Conservation (phyloP, 192 early-diverging fungal species). For the Linnemannia exigua region DNA sequence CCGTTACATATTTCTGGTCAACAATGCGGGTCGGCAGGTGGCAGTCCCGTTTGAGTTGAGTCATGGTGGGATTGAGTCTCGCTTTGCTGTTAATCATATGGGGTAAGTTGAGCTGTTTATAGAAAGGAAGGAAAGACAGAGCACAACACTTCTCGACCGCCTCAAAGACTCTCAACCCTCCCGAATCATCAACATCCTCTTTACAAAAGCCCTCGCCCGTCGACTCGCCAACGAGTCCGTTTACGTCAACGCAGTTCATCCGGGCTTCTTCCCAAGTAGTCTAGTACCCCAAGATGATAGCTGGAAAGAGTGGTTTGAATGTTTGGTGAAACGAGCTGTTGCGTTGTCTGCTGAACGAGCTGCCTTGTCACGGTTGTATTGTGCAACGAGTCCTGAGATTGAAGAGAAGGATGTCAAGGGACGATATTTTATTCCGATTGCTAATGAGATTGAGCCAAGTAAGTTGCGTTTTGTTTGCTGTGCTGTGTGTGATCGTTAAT, state of each 20-base stretch:
- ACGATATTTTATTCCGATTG: constrained; percentile 60
- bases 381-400: constrained; percentile 66
- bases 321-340: not conserved
- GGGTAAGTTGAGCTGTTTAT: not conserved
- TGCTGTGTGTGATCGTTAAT: not conserved
- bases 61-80: constrained; percentile 52
- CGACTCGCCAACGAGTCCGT: constrained; percentile 23
- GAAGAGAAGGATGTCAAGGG: constrained; percentile 47
- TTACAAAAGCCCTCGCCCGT: constrained; percentile 57
- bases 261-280: constrained; percentile 45
- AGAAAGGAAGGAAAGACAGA: too few species aligned
- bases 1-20: constrained; percentile 63
- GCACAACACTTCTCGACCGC: not conserved
- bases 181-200: constrained; percentile 52
- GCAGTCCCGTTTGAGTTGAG: constrained; percentile 19
- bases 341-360: constrained; percentile 42
- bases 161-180: constrained; percentile 17
- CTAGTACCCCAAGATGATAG: not conserved
- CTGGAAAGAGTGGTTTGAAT: not conserved
- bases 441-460: constrained; percentile 11
- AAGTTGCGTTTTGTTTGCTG: not conserved
- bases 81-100: constrained; percentile 63
- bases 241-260: constrained; percentile 27
- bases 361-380: constrained; percentile 60
- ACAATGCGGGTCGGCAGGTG: constrained; percentile 8